Evolutionary conservation across 805 yeast genomes (phyloP).

Genomic region (Jamesozyma lodderae): DNA sequence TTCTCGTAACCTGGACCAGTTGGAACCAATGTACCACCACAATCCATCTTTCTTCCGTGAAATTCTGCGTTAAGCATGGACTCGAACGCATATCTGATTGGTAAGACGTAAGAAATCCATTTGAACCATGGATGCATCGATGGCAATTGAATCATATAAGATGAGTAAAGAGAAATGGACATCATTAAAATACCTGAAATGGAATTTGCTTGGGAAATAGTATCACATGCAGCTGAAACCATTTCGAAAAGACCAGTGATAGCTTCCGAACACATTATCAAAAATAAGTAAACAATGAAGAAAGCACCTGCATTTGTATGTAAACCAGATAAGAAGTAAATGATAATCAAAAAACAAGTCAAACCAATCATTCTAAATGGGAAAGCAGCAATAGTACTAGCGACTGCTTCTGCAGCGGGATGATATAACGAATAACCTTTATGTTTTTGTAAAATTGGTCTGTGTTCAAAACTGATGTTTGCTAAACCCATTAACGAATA

Average conservation of each 20-base stretch:
- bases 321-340: conserved; percentile 51
- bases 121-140: conserved; percentile 59
- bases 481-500: conserved; percentile 43
- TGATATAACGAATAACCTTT: conserved; percentile 62
- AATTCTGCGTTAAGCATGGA: conserved; percentile 33
- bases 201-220: conserved; percentile 47
- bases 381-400: conserved; percentile 49
- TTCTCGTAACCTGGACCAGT: conserved; percentile 44
- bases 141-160: conserved; percentile 50
- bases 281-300: conserved; percentile 42
- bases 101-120: conserved; percentile 49
- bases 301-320: conserved; percentile 45
- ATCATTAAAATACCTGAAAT: conserved; percentile 45
- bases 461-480: conserved; percentile 40
- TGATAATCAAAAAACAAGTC: conserved; percentile 38
- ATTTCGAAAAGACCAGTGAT: conserved; percentile 39
- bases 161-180: conserved; percentile 46
- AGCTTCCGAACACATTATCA: conserved; percentile 18
- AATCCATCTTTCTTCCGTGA: conserved; percentile 23
- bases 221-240: conserved; percentile 42
- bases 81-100: conserved; percentile 50
- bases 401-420: conserved; percentile 70
- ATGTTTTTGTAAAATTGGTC: conserved; percentile 63
- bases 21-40: conserved; percentile 39
- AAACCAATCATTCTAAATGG: conserved; percentile 49